These are phyloP conservation scores for bread wheat (Triticum aestivum) DNA, from an alignment of 176 grass and related monocot genomes.

Conservation along the genomic window DNA sequence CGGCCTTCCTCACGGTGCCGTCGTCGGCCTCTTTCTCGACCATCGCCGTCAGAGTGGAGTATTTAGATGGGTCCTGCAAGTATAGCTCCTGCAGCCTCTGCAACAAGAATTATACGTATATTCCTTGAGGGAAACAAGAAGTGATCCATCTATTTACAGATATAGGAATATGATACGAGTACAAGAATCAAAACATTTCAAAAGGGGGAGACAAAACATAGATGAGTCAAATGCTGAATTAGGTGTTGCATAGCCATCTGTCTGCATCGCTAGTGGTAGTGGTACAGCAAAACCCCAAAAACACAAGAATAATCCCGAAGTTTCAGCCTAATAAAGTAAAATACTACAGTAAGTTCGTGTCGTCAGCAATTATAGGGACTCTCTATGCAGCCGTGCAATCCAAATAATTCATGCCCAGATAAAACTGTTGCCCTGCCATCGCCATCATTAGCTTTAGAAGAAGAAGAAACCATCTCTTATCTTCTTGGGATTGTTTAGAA, in stretches of 20 bases:
- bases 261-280: background rate
- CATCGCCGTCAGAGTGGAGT: conserved; percentile 52
- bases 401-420: background rate
- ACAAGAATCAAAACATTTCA: background rate
- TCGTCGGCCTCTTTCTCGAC: conserved; percentile 69
- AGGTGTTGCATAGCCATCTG: background rate
- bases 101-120: background rate
- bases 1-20: conserved; percentile 58
- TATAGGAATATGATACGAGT: background rate
- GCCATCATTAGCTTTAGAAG: conserved; percentile 3
- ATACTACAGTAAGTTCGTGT: background rate
- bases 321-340: background rate
- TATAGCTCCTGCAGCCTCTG: conserved; percentile 84
- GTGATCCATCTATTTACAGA: background rate
- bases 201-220: background rate
- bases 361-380: background rate
- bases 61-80: conserved; percentile 51
- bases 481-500: background rate
- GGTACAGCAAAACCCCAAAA: background rate
- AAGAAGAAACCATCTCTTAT: background rate
- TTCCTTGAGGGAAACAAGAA: too few species aligned
- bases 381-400: background rate
- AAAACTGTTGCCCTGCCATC: background rate
- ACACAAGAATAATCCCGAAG: background rate
- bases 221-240: background rate